Conservation (phyloP, 768 basidiomycete genomes). For the Boletus sensibilis region DNA sequence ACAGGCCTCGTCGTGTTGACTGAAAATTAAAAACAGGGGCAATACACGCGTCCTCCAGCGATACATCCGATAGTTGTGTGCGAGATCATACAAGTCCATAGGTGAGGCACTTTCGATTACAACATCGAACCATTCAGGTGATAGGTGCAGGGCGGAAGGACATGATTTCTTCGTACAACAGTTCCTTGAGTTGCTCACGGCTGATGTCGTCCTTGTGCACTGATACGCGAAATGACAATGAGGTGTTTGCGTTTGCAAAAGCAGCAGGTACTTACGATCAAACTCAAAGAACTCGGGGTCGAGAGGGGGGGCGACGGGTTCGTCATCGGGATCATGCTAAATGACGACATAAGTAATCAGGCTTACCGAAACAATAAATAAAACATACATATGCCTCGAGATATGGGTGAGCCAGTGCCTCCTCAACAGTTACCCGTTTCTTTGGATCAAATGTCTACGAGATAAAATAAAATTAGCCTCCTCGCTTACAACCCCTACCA, state of each 20-base stretch:
- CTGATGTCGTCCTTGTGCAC: slow-evolving; percentile 96
- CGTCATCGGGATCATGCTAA: slow-evolving; percentile 94
- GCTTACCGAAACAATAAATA: background rate
- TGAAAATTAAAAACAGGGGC: background rate
- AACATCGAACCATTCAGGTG: slow-evolving; percentile 22
- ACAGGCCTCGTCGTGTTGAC: background rate
- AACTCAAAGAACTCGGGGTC: slow-evolving; percentile 97
- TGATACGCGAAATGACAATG: slow-evolving; percentile 25
- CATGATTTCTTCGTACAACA: slow-evolving; percentile 94
- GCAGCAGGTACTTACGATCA: slow-evolving; percentile 59
- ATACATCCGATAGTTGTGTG: slow-evolving; percentile 6
- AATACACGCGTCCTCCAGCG: slow-evolving; percentile 1
- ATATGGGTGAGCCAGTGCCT: slow-evolving; percentile 93
- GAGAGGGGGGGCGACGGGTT: slow-evolving; percentile 93
- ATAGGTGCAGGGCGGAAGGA: slow-evolving; percentile 72
- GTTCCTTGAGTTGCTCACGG: slow-evolving; percentile 91
- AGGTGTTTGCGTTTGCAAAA: background rate
- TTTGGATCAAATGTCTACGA: slow-evolving; percentile 93
- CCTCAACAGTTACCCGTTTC: slow-evolving; percentile 92
- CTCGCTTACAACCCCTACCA: too few species aligned
- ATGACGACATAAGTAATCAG: slow-evolving; percentile 5
- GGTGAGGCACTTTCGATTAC: background rate
- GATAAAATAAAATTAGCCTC: background rate
- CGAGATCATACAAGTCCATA: background rate
- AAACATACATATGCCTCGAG: slow-evolving; percentile 81